Evolutionary conservation across 1,284 basidiomycete species (phyloP).

Genomic region (Ceratobasidium sp.): DNA sequence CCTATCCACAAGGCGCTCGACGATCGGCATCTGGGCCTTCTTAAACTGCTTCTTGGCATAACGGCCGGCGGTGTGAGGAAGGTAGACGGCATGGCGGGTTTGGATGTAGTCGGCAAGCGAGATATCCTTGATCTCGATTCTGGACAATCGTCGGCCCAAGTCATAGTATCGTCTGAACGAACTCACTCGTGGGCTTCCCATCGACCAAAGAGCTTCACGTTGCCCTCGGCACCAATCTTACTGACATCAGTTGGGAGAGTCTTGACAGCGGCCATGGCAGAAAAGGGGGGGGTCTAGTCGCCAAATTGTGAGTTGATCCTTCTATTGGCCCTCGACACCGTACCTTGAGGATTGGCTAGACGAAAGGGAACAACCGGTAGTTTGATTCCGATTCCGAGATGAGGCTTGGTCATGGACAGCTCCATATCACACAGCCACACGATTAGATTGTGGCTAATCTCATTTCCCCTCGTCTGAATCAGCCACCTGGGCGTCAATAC

Average conservation of each 20-base stretch:
- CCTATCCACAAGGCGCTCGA: slow-evolving; percentile 99
- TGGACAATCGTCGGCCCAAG: slow-evolving; percentile 52
- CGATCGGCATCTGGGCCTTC: slow-evolving; percentile 99
- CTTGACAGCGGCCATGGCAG: slow-evolving; percentile 48
- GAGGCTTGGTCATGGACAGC: slow-evolving; percentile 12
- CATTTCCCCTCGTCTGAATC: not conserved
- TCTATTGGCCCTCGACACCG: not conserved
- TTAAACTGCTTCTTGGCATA: slow-evolving; percentile 99
- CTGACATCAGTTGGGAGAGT: slow-evolving; percentile 86
- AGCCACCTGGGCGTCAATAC: too few species aligned
- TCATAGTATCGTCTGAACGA: too few species aligned
- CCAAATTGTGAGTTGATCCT: too few species aligned
- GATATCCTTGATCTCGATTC: slow-evolving; percentile 99
- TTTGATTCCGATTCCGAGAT: slow-evolving; percentile 19
- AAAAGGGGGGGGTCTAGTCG: too few species aligned
- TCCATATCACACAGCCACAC: not conserved
- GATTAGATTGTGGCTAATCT: not conserved
- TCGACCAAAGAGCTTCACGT: slow-evolving; percentile 93
- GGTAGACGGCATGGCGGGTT: slow-evolving; percentile 98
- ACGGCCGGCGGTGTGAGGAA: slow-evolving; percentile 98
- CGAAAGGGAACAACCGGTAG: slow-evolving; percentile 5
- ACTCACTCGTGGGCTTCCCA: slow-evolving; percentile 97
- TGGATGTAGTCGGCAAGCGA: slow-evolving; percentile 99
- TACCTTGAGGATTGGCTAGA: slow-evolving; percentile 14
- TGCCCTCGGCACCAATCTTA: slow-evolving; percentile 74